phyloP scores from a whole-genome alignment of 129 eudicot genomes.

The Calendula officinalis region DNA sequence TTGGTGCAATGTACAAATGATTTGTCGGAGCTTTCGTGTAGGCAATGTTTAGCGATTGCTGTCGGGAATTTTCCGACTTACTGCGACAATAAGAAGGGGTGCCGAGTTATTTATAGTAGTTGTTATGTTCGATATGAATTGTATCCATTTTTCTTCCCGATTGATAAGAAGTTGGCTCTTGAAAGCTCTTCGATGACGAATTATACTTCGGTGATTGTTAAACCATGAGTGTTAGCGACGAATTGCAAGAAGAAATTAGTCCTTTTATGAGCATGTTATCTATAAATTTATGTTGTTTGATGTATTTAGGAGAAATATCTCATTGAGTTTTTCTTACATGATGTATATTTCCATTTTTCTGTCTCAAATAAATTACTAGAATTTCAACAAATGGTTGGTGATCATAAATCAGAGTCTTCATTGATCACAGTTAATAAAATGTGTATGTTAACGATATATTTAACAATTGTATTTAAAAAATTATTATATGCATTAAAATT shows the following conservation, averaged over 20 bases:
- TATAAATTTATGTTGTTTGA: constrained; percentile 5
- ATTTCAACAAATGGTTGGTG: neutral
- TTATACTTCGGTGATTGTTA: constrained; percentile 22
- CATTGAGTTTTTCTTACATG: neutral
- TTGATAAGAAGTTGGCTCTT: constrained; percentile 28
- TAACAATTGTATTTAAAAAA: no score
- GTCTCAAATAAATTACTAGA: neutral
- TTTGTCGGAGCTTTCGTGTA: constrained; percentile 44
- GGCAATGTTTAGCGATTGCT: constrained; percentile 66
- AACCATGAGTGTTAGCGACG: constrained; percentile 28
- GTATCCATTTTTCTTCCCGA: constrained; percentile 62
- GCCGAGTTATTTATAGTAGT: constrained; percentile 61
- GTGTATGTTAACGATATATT: no score
- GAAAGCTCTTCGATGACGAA: constrained; percentile 27
- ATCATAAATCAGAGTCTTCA: no score
- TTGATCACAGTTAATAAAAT: no score
- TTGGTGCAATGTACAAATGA: constrained; percentile 70
- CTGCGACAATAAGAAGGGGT: constrained; percentile 56
- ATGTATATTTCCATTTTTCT: neutral
- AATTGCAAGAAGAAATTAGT: neutral
- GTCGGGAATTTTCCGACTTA: constrained; percentile 36
- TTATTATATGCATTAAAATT: no score
- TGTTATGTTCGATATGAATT: constrained; percentile 62
- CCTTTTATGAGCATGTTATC: neutral
- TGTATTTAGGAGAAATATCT: neutral